Base-by-base conservation (phyloP, 371 early-diverging fungal species). In the Chytridium lagenaria region DNA sequence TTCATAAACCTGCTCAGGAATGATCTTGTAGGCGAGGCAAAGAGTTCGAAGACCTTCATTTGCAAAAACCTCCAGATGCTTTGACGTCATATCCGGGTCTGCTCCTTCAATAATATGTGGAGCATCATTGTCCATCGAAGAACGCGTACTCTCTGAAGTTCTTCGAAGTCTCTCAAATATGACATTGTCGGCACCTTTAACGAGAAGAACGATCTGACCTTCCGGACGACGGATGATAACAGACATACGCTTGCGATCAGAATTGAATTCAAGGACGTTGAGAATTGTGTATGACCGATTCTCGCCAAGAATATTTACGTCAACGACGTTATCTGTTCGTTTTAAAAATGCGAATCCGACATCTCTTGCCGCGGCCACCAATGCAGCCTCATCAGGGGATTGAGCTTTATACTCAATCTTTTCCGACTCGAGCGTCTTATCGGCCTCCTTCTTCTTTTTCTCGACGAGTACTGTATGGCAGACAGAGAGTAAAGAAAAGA, bases 131-230 rank as follows among this genome's bases (percentile, higher is more conserved):
- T 23, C 61, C 22, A 2, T 22, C 2, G 50, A 68, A 1, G 30
- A 2, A 5, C 36, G 55, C 31, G 28, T 19, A 28, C 26, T 31
- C 50, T 26, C 22, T n/a, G 49, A 40, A 57, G 73, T 68, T 50
- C 44, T 52, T 5, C 72, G 80, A 38, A 97, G 78, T 16, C 93
- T 86, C 70, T 92, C 92, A 40, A 92, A 86, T 36, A 98, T 96
- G 38, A 96, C 90, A 75, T 91, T 93, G 76, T 99, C 99, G 12
- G 99, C 98, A 30, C 99, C 99, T 83, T 99, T 99, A 68, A 92
- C 91, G 69, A 94, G 89, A 50, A 98, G 57, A 1, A 95, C 81
- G 49, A 97, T 88, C 73, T 93, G 92, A 1, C 85, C 85, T 50
- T 85, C 88, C 0, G 96, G 94, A 26, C 93, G 81, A 49, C 89